Conservation (phyloP, 208 protist genomes). For the Naegleria lovaniensis region DNA sequence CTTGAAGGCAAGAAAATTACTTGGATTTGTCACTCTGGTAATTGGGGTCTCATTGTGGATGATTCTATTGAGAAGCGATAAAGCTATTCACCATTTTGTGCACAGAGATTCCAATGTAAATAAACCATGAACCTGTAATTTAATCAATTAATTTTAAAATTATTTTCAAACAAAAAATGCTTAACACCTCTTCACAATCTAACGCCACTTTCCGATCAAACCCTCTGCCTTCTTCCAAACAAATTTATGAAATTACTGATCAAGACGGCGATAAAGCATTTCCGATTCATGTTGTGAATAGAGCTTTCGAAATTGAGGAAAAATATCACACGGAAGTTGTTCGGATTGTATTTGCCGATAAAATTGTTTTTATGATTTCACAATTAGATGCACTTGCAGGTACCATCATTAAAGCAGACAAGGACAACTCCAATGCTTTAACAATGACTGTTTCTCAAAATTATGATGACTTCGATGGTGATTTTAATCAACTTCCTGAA, state of each 20-base stretch:
- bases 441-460: not conserved
- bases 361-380: not conserved
- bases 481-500: not conserved
- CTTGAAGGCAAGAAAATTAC: constrained; percentile 2
- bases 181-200: too few relatives aligned
- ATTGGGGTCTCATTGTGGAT: constrained; percentile 3
- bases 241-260: not conserved
- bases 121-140: too few relatives aligned
- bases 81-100: too few relatives aligned
- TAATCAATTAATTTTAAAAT: too few relatives aligned
- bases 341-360: not conserved
- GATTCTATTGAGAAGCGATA: not conserved
- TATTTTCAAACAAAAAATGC: not conserved
- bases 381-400: not conserved
- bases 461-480: not conserved
- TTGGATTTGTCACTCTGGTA: constrained; percentile 9
- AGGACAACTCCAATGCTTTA: not conserved
- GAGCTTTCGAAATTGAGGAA: not conserved
- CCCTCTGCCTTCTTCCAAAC: too few relatives aligned
- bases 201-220: too few relatives aligned
- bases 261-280: not conserved
- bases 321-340: not conserved
- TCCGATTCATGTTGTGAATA: not conserved
- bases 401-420: not conserved
- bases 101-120: too few relatives aligned